These are phyloP conservation scores for Eutrema salsugineum DNA, from an alignment of 441 rosid genomes.

Conservation along the genomic window DNA sequence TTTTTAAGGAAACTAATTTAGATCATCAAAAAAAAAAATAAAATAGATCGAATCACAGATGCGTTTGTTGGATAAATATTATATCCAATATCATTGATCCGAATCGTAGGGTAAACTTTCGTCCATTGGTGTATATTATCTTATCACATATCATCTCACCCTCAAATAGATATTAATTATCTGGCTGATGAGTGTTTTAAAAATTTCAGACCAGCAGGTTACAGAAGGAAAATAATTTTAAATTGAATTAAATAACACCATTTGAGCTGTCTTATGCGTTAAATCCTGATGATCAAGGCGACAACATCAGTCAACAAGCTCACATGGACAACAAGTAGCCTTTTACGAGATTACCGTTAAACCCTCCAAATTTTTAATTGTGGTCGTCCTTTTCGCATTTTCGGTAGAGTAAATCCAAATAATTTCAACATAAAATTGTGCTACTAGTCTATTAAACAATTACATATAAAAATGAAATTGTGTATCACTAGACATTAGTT, in stretches of 20 bases:
- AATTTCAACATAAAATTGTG: background rate
- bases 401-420: background rate
- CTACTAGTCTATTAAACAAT: background rate
- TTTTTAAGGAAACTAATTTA: background rate
- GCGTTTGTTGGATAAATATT: background rate
- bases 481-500: background rate
- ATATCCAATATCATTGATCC: background rate
- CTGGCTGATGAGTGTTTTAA: background rate
- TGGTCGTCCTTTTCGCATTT: background rate
- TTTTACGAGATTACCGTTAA: background rate
- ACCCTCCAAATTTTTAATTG: background rate
- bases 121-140: background rate
- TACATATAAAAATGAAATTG: background rate
- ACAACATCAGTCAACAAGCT: slow-evolving; percentile 19
- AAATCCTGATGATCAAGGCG: slow-evolving; percentile 5
- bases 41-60: background rate
- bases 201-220: background rate
- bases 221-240: background rate
- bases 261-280: background rate
- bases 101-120: background rate
- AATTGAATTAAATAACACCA: slow-evolving; percentile 1
- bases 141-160: background rate
- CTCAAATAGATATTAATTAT: background rate
- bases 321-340: slow-evolving; percentile 25
- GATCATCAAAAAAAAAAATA: too few species aligned